Evolutionary conservation across 345 rosid species (phyloP), one percentile per base, ranked within the genome.

Genomic region (Boechera stricta): DNA sequence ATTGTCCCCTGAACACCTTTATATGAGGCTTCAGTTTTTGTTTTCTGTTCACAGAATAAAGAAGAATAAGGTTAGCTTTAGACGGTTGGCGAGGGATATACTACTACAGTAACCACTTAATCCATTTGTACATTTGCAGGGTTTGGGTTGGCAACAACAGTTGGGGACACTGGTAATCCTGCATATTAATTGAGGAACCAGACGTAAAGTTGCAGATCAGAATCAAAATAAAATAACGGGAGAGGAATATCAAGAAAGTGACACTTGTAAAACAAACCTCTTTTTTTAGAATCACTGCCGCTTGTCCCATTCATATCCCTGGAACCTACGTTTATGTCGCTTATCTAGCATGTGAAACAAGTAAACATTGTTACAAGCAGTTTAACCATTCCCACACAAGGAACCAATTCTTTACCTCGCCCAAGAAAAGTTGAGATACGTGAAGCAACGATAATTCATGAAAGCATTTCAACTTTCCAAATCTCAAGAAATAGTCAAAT

Each of bases 11-110:
- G 67, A 68, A 36, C 49, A 11, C 28, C 75, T 61, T 71, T 74
- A 57, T 12, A 39, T 24, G 74, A 48, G 55, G 55, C 73, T 74
- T 31, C 70, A 51, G 48, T 67, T 71, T 54, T 54, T 45, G 77
- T 61, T 78, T 71, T 75, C 94, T 92, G 92, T 82, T 53, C 69
- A 63, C 71, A 54, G 41, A 73, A 67, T 1, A 31, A 38, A 45
- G 68, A 45, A 52, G 61, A 64, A 44, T 24, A 42, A 51, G 69
- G 77, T 60, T 42, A 60, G 21, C 24, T 44, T 54, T 8, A 73
- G 75, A 36, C 6, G 6, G 28, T 47, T 10, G 31, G 16, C 44
- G 16, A 67, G 15, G 60, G 11, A 13, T 53, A 35, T 41, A 52
- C 32, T 52, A 67, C 21, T 12, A 60, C 51, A 35, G 59, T 68